Evolutionary conservation across 352 stramenopile genomes (phyloP).

Genomic region (Phytophthora tubulina): DNA sequence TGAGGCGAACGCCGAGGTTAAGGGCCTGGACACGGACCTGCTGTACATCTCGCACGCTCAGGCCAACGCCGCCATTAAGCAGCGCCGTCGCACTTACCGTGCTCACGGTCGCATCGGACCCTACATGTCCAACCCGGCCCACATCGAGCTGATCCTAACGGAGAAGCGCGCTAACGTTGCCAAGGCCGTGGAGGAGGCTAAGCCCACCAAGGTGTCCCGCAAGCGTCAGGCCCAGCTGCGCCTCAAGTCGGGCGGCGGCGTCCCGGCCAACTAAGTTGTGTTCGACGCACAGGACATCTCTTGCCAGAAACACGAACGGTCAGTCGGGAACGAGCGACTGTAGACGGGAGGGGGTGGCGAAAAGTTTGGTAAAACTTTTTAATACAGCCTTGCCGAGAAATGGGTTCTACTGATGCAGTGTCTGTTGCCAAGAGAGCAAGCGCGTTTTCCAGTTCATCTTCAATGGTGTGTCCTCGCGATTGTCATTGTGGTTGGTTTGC

Average conservation of each 20-base stretch:
- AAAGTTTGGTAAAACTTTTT: constrained; percentile 70
- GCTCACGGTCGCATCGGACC: constrained; percentile 97
- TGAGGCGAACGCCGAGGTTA: constrained; percentile 98
- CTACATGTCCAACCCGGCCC: constrained; percentile 98
- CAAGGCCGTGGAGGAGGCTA: constrained; percentile 92
- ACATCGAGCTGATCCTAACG: constrained; percentile 99
- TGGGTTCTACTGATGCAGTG: constrained; percentile 74
- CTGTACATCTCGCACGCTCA: constrained; percentile 98
- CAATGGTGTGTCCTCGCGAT: constrained; percentile 17
- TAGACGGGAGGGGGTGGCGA: constrained; percentile 51
- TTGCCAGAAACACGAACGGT: constrained; percentile 45
- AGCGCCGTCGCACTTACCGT: constrained; percentile 98
- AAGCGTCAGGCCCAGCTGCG: constrained; percentile 91
- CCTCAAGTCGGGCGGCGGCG: constrained; percentile 89
- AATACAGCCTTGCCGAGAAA: constrained; percentile 85
- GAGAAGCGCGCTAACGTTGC: constrained; percentile 96
- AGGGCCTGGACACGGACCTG: constrained; percentile 97
- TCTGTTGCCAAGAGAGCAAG: constrained; percentile 48
- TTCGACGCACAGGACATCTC: constrained; percentile 31
- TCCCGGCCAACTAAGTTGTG: constrained; percentile 82
- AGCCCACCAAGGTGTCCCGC: constrained; percentile 86
- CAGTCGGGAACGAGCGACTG: constrained; percentile 46
- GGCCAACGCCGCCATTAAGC: constrained; percentile 98
- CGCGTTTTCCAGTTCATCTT: constrained; percentile 37
- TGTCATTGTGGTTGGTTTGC: constrained; percentile 36